Evolutionary conservation across 768 basidiomycete genomes (phyloP).

Genomic region (Leucocoprinus leucothites): DNA sequence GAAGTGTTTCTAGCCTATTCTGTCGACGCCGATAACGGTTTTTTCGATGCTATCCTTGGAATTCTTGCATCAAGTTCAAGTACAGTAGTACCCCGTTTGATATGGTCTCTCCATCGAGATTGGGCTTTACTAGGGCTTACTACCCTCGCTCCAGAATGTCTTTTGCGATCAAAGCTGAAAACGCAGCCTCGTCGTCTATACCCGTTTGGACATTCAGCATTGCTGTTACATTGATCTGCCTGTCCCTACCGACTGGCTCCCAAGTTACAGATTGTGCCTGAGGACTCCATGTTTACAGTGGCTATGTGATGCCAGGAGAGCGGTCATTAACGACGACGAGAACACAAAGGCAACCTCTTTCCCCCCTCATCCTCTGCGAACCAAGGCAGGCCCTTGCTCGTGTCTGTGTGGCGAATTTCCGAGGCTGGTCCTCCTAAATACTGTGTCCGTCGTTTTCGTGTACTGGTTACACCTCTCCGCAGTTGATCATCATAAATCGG

Average conservation of each 20-base stretch:
- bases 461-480: not conserved
- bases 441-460: not conserved
- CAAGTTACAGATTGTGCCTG: not conserved
- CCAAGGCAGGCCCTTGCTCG: constrained; percentile 10
- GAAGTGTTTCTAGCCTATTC: too few relatives aligned
- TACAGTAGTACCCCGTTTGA: too few relatives aligned
- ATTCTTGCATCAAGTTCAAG: too few relatives aligned
- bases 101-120: too few relatives aligned
- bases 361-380: not conserved
- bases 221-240: not conserved
- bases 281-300: not conserved
- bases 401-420: not conserved
- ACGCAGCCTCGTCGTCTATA: not conserved
- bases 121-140: too few relatives aligned
- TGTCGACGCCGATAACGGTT: too few relatives aligned
- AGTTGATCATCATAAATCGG: too few relatives aligned
- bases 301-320: not conserved
- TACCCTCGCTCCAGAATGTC: too few relatives aligned
- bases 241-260: not conserved
- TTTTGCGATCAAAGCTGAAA: too few relatives aligned
- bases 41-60: too few relatives aligned
- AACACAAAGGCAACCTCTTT: not conserved
- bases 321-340: constrained; percentile 1
- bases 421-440: constrained; percentile 6
- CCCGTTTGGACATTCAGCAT: not conserved